Base-by-base conservation (phyloP, 208 protist genomes). In the Herpetomonas muscarum region DNA sequence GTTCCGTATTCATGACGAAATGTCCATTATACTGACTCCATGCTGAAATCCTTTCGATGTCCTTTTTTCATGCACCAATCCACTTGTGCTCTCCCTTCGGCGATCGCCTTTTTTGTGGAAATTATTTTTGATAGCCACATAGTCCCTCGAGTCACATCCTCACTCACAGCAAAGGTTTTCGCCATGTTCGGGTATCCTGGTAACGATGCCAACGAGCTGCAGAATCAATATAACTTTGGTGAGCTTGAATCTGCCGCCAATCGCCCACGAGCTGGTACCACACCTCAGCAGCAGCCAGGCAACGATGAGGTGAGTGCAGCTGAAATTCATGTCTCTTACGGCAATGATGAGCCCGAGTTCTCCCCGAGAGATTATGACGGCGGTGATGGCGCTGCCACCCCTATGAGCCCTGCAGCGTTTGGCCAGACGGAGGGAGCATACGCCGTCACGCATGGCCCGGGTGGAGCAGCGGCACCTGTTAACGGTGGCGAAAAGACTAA, bases 211-310 rank as follows among this genome's bases (percentile, higher is more conserved):
- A 44, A 53, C n/a, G 48, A 61, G 21, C 37, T 81, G 25, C 54
- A 28, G 42, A 47, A 67, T 46, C 49, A 78, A 30, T 87, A 87
- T 57, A 69, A 83, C 51, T 87, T 87, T 61, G 69, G 66, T 19
- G 53, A 42, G 31, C 55, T 30, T 2, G 61, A 66, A 2, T 67
- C 68, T 4, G 44, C 63, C 1, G 55, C 26, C 19, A 70, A 46
- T 19, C 25, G 30, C 13, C 19, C n/a, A 3, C 39, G 15, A 30
- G 41, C 42, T 30, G 26, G 55, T 17, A 21, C 34, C 9, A 48
- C 24, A 0, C 24, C n/a, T 10, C 46, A 31, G 10, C 26, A 58
- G 4, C 39, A 28, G 15, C 24, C 28, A 10, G 58, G 7, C 41
- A 53, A 29, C 53, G 30, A 32, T 3, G 31, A 45, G 32, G 54